A percentile compares a stretch with the other conserved stretches of the same genome.
Evolutionary conservation across 164 flowering plant species (phyloP).

Genomic region (grape (Vitis vinifera)): ASM3070453v1 NC_081815.1:6611501-6612000

Average conservation of each 20-base stretch:
- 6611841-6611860: not conserved
- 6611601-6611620: no score
- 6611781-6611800: not conserved
- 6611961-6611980: conserved; percentile 13
- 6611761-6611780: not conserved
- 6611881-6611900: not conserved
- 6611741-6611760: not conserved
- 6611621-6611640: no score
- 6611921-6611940: conserved; percentile 1
- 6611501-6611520: no score
- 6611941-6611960: conserved; percentile 6
- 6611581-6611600: no score
- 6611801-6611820: not conserved
- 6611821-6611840: not conserved
- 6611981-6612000: conserved; percentile 16
- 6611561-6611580: no score
- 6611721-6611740: not conserved
- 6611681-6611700: not conserved
- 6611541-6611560: no score
- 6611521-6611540: no score
- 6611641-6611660: not conserved
- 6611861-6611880: not conserved
- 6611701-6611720: not conserved
- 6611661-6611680: not conserved
- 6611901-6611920: not conserved